These are phyloP conservation scores for Phaseolus lunatus DNA, from an alignment of 306 rosid genomes.

Conservation along the genomic window DNA sequence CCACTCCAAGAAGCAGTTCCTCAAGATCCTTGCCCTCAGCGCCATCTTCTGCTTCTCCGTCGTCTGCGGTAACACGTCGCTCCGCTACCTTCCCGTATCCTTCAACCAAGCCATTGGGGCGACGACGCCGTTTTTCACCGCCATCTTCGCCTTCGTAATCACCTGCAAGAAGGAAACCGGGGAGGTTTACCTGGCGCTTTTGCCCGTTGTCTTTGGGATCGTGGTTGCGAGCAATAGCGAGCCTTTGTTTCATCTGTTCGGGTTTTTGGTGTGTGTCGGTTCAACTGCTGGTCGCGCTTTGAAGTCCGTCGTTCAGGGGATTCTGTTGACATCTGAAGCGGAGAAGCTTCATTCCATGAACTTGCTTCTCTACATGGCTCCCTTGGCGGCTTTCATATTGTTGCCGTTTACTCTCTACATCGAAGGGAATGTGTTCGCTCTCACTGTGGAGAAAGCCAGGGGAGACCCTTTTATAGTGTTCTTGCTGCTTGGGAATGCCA, in stretches of 20 bases:
- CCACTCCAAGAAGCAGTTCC: conserved; percentile 73
- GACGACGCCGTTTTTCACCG: conserved; percentile 92
- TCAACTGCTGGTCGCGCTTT: conserved; percentile 93
- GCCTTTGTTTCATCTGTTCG: conserved; percentile 79
- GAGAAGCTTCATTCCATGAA: conserved; percentile 98
- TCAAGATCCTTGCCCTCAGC: conserved; percentile 81
- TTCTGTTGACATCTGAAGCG: conserved; percentile 73
- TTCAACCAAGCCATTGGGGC: conserved; percentile 97
- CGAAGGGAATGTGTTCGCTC: conserved; percentile 81
- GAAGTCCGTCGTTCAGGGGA: conserved; percentile 90
- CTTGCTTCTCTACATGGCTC: conserved; percentile 90
- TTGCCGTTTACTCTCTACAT: conserved; percentile 79
- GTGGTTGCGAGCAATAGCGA: conserved; percentile 84
- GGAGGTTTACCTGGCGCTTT: conserved; percentile 71
- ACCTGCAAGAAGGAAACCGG: conserved; percentile 81
- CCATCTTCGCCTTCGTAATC: conserved; percentile 73
- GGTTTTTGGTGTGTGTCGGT: conserved; percentile 79
- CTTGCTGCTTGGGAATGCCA: conserved; percentile 80
- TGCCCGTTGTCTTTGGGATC: conserved; percentile 89
- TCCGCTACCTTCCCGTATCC: conserved; percentile 85
- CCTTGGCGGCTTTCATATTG: conserved; percentile 78
- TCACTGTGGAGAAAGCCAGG: conserved; percentile 63
- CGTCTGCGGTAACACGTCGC: conserved; percentile 89
- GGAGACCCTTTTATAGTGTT: conserved; percentile 67
- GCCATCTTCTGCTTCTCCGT: conserved; percentile 92